phyloP scores from a whole-genome alignment of 2,329 filamentous ascomycete genomes.

The Nothopassalora personata region DNA sequence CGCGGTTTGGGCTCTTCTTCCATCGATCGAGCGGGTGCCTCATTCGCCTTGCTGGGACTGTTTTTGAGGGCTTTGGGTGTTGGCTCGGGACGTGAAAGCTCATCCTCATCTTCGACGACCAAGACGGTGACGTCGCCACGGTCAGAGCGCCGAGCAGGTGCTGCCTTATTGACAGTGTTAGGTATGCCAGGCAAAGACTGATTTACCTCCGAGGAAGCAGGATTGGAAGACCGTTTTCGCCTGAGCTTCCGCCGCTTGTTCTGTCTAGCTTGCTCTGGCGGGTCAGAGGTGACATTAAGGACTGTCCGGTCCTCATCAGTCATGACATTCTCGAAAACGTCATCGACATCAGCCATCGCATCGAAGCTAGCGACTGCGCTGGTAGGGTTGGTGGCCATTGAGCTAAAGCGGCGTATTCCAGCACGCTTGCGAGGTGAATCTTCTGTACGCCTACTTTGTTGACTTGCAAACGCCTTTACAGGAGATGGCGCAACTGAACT shows the following conservation, averaged over 20 bases:
- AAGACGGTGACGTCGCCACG: background rate
- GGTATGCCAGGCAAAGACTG: background rate
- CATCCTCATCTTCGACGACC: conserved; percentile 2
- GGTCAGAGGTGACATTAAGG: conserved; percentile 23
- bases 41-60: conserved; percentile 28
- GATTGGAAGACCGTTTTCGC: background rate
- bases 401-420: conserved; percentile 28
- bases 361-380: conserved; percentile 14
- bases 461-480: conserved; percentile 18
- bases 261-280: conserved; percentile 9
- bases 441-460: conserved; percentile 23
- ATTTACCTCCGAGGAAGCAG: background rate
- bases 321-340: conserved; percentile 29
- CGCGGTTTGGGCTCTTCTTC: conserved; percentile 12
- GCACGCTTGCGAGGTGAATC: conserved; percentile 32
- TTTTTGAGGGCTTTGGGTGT: conserved; percentile 14
- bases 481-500: conserved; percentile 14
- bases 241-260: conserved; percentile 20
- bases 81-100: background rate
- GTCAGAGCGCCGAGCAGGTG: background rate
- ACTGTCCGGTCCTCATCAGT: conserved; percentile 36
- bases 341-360: conserved; percentile 30
- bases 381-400: conserved; percentile 27
- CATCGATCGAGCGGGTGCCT: conserved; percentile 14
- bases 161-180: background rate